Evolutionary conservation across 2,329 filamentous ascomycete genomes (phyloP).

Genomic region (Colletotrichum sp.): DNA sequence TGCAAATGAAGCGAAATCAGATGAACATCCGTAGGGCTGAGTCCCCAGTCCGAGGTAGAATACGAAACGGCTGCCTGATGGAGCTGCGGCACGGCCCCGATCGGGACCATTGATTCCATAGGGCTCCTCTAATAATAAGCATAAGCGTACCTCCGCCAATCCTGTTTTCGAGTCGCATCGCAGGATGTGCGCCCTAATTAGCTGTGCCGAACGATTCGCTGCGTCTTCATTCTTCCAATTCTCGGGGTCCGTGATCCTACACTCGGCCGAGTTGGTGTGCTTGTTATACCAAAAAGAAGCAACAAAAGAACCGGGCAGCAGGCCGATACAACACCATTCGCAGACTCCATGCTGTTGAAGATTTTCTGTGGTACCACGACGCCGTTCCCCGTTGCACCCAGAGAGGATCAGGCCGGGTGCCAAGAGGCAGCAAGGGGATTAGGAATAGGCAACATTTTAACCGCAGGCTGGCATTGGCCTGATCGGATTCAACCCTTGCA

Average conservation of each 20-base stretch:
- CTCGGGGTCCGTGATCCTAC: not conserved
- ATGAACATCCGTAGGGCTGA: not conserved
- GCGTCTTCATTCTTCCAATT: not conserved
- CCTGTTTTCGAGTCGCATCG: not conserved
- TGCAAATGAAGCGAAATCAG: not conserved
- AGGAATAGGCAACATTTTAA: not conserved
- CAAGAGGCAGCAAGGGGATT: not conserved
- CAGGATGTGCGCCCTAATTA: not conserved
- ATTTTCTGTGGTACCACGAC: not conserved
- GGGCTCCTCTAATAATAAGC: not conserved
- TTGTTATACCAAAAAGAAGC: not conserved
- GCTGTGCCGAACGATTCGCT: not conserved
- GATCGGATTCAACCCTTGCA: not conserved
- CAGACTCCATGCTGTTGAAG: not conserved
- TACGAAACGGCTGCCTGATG: not conserved
- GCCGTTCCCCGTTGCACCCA: not conserved
- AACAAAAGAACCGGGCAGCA: not conserved
- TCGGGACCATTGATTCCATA: not conserved
- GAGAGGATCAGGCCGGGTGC: not conserved
- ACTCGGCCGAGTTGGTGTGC: not conserved
- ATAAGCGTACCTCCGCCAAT: not conserved
- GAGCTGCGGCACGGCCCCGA: not conserved
- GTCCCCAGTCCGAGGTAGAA: not conserved
- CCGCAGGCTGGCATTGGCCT: not conserved
- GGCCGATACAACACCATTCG: not conserved